A percentile compares a stretch with the other conserved stretches of the same genome.
Evolutionary conservation across 208 protist genomes (phyloP).

Genomic region (Porcisia hertigi): DNA sequence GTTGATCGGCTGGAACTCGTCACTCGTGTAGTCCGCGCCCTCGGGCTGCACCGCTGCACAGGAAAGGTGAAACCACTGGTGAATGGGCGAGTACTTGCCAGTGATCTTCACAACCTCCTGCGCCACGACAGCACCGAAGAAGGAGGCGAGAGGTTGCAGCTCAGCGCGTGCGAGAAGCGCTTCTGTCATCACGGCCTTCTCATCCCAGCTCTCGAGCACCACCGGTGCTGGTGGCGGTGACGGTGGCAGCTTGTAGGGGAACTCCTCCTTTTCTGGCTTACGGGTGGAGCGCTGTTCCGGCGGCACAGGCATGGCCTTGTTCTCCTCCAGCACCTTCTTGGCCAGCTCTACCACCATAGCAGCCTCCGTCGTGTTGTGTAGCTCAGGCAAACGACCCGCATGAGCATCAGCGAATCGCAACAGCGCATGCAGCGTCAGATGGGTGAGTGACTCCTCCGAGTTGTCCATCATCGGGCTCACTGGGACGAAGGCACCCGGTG

Average conservation of each 20-base stretch:
- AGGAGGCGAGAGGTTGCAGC: slow-evolving; percentile 89
- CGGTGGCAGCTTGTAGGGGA: slow-evolving; percentile 56
- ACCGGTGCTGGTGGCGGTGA: slow-evolving; percentile 63
- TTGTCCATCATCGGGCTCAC: slow-evolving; percentile 90
- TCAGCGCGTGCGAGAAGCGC: slow-evolving; percentile 73
- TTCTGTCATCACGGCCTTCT: slow-evolving; percentile 41
- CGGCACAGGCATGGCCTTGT: slow-evolving; percentile 40
- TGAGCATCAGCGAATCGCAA: slow-evolving; percentile 73
- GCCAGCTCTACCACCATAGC: slow-evolving; percentile 60
- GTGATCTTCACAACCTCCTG: slow-evolving; percentile 98
- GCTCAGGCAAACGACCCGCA: slow-evolving; percentile 48
- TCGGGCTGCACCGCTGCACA: slow-evolving; percentile 76
- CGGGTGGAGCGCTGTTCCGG: slow-evolving; percentile 2
- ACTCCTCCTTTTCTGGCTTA: slow-evolving; percentile 55
- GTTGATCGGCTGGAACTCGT: slow-evolving; percentile 48
- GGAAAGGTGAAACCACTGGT: slow-evolving; percentile 96
- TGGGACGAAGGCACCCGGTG: slow-evolving; percentile 69
- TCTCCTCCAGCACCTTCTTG: slow-evolving; percentile 55
- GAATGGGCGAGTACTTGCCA: slow-evolving; percentile 96
- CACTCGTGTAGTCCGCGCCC: slow-evolving; percentile 34
- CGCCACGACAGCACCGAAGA: slow-evolving; percentile 94
- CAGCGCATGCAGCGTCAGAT: slow-evolving; percentile 64
- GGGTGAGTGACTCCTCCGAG: slow-evolving; percentile 73
- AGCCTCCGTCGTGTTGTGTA: slow-evolving; percentile 69
- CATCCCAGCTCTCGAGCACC: slow-evolving; percentile 59